A percentile compares a stretch with the other conserved stretches of the same genome.
These are phyloP conservation scores for Chytriomyces sp. DNA, from an alignment of 192 early-diverging fungal species.

Conservation along the genomic window DNA sequence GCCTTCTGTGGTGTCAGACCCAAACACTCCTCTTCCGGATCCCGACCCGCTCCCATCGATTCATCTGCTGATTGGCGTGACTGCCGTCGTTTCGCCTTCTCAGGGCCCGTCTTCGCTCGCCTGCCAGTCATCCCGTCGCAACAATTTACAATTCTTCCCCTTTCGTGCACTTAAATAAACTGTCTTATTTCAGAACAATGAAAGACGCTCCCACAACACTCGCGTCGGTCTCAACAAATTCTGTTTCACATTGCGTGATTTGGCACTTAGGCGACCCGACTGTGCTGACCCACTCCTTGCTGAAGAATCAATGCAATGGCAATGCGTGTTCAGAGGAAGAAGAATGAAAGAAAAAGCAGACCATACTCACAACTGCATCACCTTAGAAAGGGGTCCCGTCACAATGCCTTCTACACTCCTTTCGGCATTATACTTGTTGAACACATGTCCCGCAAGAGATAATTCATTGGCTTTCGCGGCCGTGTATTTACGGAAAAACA, in stretches of 20 bases:
- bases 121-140: no score
- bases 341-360: background rate
- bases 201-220: background rate
- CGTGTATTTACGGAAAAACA: constrained; percentile 28
- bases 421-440: constrained; percentile 16
- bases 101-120: no score
- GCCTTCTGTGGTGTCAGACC: no score
- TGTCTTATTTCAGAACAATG: background rate
- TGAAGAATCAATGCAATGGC: background rate
- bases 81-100: no score
- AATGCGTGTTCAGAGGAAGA: background rate
- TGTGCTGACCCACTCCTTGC: background rate
- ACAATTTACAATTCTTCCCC: no score
- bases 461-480: constrained; percentile 3
- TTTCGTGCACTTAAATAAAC: no score
- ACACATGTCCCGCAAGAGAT: constrained; percentile 13
- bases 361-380: constrained; percentile 10
- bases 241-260: background rate
- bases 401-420: constrained; percentile 19
- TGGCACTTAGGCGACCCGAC: background rate
- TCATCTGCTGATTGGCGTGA: no score
- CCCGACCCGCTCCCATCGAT: no score
- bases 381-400: background rate
- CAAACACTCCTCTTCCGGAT: no score
- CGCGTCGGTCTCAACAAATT: background rate